A percentile compares a stretch with the other conserved stretches of the same genome.
These are phyloP conservation scores for Drosera spatulata DNA, from an alignment of 179 eudicot species.

Conservation along the genomic window DNA sequence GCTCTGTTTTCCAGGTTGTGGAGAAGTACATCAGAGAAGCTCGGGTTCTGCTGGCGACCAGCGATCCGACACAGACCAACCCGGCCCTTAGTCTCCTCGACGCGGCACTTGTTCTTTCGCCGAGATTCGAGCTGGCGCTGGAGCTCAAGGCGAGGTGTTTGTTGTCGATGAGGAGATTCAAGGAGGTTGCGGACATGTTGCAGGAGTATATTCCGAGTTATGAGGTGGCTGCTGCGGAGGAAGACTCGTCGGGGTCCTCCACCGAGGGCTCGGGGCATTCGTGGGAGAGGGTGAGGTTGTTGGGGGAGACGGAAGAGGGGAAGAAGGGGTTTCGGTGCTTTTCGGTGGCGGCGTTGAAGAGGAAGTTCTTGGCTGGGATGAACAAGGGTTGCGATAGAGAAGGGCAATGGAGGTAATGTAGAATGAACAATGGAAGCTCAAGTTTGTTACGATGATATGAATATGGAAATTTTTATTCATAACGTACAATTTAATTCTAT, in stretches of 20 bases:
- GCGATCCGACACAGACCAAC: slow-evolving; percentile 49
- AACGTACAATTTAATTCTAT: background rate
- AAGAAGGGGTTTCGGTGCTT: slow-evolving; percentile 62
- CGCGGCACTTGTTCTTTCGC: slow-evolving; percentile 54
- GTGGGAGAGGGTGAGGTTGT: slow-evolving; percentile 55
- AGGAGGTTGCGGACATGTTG: slow-evolving; percentile 66
- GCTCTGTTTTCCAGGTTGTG: slow-evolving; percentile 37
- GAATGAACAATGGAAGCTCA: background rate
- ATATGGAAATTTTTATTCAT: background rate
- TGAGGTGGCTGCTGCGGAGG: slow-evolving; percentile 18
- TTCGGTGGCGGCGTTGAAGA: slow-evolving; percentile 88
- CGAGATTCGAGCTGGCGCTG: slow-evolving; percentile 45
- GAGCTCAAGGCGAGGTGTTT: slow-evolving; percentile 61
- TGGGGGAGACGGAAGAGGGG: slow-evolving; percentile 19
- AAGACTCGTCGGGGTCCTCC: slow-evolving; percentile 24
- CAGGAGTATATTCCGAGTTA: slow-evolving; percentile 75
- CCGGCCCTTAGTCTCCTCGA: slow-evolving; percentile 65
- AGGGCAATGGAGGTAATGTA: slow-evolving; percentile 92
- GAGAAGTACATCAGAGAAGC: slow-evolving; percentile 74
- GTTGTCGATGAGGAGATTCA: slow-evolving; percentile 44
- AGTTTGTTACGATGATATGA: background rate
- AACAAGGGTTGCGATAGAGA: slow-evolving; percentile 56
- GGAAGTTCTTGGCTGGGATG: slow-evolving; percentile 64
- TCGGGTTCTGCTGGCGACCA: slow-evolving; percentile 45
- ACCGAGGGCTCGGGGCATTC: slow-evolving; percentile 44